Conservation (phyloP, 495 filamentous ascomycete species). For the Podospora anserina region DNA sequence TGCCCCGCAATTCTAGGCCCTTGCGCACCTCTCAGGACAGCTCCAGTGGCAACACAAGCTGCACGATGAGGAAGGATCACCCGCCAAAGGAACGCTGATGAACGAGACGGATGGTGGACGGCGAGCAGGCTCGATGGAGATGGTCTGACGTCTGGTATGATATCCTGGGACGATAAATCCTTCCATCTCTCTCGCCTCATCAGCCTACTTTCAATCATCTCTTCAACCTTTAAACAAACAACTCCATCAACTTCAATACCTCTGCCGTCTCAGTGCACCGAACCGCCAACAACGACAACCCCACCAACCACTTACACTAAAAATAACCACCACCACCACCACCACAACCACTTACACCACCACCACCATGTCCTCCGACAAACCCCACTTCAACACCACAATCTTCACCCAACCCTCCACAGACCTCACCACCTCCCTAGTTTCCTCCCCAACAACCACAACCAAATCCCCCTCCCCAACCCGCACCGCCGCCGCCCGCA, state of each 20-base stretch:
- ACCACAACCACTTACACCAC: background rate
- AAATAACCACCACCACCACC: background rate
- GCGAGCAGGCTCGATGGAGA: background rate
- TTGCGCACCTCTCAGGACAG: background rate
- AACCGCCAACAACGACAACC: background rate
- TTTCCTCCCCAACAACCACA: background rate
- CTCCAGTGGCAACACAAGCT: conserved; percentile 2
- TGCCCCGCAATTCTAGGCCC: background rate
- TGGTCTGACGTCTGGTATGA: background rate
- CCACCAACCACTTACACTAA: background rate
- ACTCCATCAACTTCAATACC: background rate
- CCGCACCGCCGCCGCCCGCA: conserved; percentile 28
- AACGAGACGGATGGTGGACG: background rate
- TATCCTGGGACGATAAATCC: background rate
- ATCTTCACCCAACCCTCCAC: background rate
- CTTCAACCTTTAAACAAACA: background rate
- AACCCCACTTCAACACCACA: background rate
- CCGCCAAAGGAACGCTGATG: background rate
- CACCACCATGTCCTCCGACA: conserved; percentile 1
- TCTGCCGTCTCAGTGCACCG: background rate
- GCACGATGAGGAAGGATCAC: conserved; percentile 7
- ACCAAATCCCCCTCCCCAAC: background rate
- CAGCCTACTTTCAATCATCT: background rate
- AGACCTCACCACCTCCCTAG: background rate
- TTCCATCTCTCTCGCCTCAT: background rate